Base-by-base conservation (phyloP, 108 stramenopile genomes). In the Aureococcus anophagefferens region DNA sequence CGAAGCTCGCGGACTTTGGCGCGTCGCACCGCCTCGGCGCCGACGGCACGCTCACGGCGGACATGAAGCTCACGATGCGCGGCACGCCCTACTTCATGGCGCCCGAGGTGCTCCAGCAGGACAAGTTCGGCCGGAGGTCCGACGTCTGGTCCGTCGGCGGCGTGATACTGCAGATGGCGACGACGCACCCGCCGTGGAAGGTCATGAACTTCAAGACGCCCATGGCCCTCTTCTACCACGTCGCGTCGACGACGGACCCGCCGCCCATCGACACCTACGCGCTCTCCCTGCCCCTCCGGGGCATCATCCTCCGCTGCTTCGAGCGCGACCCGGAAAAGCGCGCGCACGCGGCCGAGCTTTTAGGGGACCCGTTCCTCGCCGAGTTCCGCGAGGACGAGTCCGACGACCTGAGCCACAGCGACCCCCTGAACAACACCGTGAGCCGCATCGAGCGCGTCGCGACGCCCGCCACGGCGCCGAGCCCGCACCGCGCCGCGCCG, bases 81-180 rank as follows among this genome's bases (percentile, higher is more conserved):
- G 64, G 93, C 11, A 96, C 95, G 28, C 95, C 95, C 15, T 93
- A 91, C 64, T 93, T 93, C 69, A 92, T 94, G 94, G 91, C 93
- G 13, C 93, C 95, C 15, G 95, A 96, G 76, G 91, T 95, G 14
- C 90, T 96, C 68, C 67, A 21, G 44, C 84, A 92, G 71, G 90
- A 89, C 65, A 86, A 88, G 37, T 96, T 91, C 72, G 89, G 88
- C 30, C 65, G 76, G 18, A 90, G 87, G 71, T 91, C 90, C 21
- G 95, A 96, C 65, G 83, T 96, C 32, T 96, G 95, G 95, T 80
- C 83, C 71, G 80, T 90, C 64, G 95, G 93, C 21, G 91, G 95
- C 63, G 88, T 91, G 29, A 85, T 89, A 9, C 83, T 84, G 70
- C 95, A 96, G 74, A 96, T 96, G 95, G 73, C 72, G 0, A 90